These are phyloP conservation scores for Arthonia radiata DNA, from an alignment of 495 filamentous ascomycete genomes.

Conservation along the genomic window DNA sequence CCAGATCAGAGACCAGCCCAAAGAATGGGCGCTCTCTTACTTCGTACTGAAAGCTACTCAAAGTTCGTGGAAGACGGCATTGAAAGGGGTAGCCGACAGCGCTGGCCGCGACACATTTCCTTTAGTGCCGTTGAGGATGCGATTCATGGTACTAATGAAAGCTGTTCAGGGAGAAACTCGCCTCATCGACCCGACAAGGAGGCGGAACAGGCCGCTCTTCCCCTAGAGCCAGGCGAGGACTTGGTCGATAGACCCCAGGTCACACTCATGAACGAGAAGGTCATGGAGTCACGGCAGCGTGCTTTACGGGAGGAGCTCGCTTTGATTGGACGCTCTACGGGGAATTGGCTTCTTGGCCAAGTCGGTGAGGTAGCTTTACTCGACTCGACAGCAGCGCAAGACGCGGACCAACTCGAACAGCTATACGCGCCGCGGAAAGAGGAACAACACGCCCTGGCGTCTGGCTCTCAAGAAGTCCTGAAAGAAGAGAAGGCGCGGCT, in stretches of 20 bases:
- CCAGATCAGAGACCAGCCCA: slow-evolving; percentile 6
- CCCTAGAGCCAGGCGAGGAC: no score
- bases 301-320: no score
- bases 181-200: no score
- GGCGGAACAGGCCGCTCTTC: no score
- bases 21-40: slow-evolving; percentile 9
- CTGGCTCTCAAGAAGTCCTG: slow-evolving; percentile 39
- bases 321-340: no score
- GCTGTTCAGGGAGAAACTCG: no score
- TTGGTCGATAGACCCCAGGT: no score
- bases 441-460: slow-evolving; percentile 35
- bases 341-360: no score
- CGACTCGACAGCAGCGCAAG: slow-evolving; percentile 30
- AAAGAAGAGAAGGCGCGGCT: slow-evolving; percentile 38
- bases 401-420: slow-evolving; percentile 38
- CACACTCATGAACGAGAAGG: no score
- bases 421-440: slow-evolving; percentile 43
- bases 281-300: no score
- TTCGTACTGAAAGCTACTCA: slow-evolving; percentile 22
- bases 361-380: no score
- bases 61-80: slow-evolving; percentile 11
- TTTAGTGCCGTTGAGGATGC: slow-evolving; percentile 81
- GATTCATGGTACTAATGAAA: no score
- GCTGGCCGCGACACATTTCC: slow-evolving; percentile 60
- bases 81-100: slow-evolving; percentile 23